Base-by-base conservation (phyloP, 331 rosid species). In the Stylosanthes scabra region DNA sequence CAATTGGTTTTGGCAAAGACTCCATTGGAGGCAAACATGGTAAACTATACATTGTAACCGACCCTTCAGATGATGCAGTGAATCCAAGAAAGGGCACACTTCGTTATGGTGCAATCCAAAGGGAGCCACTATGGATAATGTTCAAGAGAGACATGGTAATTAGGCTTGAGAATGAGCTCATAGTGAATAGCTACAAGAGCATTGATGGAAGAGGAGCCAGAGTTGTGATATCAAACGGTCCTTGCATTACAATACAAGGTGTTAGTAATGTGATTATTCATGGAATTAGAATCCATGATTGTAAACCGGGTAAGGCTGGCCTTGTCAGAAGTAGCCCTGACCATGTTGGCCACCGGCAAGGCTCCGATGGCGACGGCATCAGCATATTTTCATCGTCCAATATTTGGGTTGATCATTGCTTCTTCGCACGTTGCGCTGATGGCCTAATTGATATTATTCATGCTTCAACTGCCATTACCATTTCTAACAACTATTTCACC, bases 401-500 rank as follows among this genome's bases (percentile, higher is more conserved):
- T 80, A 45, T 91, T 74, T 94, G 98, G 98, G 66, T 94, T 3
- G 97, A 94, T 72, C 97, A 94, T 70, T 94, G 98, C 70, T 94
- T 54, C 47, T 56, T 94, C 3, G 79, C 98, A 4, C 79, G 78
- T 41, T 68, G 70, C 34, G 4, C 54, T 1, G 98, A 94, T 58
- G 95, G 97, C 29, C 86, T 94, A 4, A 60, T 94, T 58, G 98
- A 94, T 75, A 64, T 91, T 11, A 80, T 80, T 28, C 92, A 78
- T 81, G 93, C 95, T 54, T 94, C 97, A 20, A 94, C 96, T 27
- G 78, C 93, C n/a, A 50, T 91, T 74, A 89, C 98, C 57, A 69
- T 94, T 67, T 88, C 95, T 25, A 94, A 94, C 85, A 91, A 86
- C 68, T 89, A 83, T 77, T 91, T 94, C 72, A 76, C 93, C 3